A percentile compares a stretch with the other conserved stretches of the same genome.
Conservation (phyloP, 2,329 filamentous ascomycete genomes). For the Cryphonectria carpinicola region DNA sequence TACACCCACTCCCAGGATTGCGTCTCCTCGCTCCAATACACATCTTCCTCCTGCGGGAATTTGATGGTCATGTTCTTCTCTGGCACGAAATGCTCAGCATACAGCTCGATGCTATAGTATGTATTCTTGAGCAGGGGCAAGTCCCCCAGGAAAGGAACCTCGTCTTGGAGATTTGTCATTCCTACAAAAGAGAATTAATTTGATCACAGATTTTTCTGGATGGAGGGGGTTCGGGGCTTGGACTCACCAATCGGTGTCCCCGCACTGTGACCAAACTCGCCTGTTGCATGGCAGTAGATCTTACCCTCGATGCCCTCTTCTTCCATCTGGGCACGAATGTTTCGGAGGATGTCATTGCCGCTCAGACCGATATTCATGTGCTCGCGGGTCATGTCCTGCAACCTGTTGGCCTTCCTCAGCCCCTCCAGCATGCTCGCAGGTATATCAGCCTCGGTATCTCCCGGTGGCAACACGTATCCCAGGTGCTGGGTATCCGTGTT, state of each 20-base stretch:
- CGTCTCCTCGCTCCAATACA: slow-evolving; percentile 48
- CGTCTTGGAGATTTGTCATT: slow-evolving; percentile 54
- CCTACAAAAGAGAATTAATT: slow-evolving; percentile 36
- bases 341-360: slow-evolving; percentile 50
- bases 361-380: slow-evolving; percentile 49
- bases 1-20: slow-evolving; percentile 53
- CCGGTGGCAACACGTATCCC: slow-evolving; percentile 51
- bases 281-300: slow-evolving; percentile 54
- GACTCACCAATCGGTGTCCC: slow-evolving; percentile 50
- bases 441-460: slow-evolving; percentile 45
- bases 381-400: slow-evolving; percentile 51
- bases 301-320: slow-evolving; percentile 49
- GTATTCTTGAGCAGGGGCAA: slow-evolving; percentile 48
- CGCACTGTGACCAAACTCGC: slow-evolving; percentile 55
- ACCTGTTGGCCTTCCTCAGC: slow-evolving; percentile 48
- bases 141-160: slow-evolving; percentile 52
- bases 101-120: slow-evolving; percentile 57
- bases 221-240: neutral
- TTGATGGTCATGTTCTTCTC: slow-evolving; percentile 48
- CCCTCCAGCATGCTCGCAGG: slow-evolving; percentile 47
- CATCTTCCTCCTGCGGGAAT: slow-evolving; percentile 56
- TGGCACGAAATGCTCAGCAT: slow-evolving; percentile 50
- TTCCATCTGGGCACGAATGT: slow-evolving; percentile 44
- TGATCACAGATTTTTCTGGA: neutral
- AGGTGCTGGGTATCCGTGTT: slow-evolving; percentile 57